phyloP scores from a whole-genome alignment of 2,329 filamentous ascomycete genomes.

The Pestalotiopsis sp. region DNA sequence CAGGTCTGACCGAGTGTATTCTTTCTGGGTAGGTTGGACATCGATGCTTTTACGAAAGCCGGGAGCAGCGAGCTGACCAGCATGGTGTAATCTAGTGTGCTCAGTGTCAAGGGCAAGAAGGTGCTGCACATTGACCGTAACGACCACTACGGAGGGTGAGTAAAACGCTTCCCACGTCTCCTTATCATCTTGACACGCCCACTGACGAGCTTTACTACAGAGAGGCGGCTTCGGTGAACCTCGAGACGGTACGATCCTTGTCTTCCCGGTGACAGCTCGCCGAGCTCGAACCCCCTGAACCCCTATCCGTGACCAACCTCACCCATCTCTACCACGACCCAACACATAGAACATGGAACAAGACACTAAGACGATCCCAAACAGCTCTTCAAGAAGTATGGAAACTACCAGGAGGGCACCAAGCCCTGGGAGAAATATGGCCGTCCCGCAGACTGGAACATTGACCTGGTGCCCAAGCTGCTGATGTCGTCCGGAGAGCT shows the following conservation, averaged over 20 bases:
- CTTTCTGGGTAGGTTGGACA: conserved; percentile 78
- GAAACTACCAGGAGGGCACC: conserved; percentile 75
- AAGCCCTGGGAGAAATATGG: conserved; percentile 99
- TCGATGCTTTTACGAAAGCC: conserved; percentile 3
- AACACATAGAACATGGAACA: background rate
- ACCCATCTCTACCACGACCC: conserved; percentile 14
- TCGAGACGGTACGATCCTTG: conserved; percentile 72
- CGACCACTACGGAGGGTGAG: conserved; percentile 96
- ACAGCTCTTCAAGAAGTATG: conserved; percentile 96
- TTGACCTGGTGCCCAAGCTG: conserved; percentile 97
- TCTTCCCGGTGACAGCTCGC: conserved; percentile 12
- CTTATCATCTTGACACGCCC: conserved; percentile 18
- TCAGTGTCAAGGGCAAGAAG: conserved; percentile 99
- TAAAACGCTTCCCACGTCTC: conserved; percentile 29
- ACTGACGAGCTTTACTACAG: conserved; percentile 44
- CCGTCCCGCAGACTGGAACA: conserved; percentile 97
- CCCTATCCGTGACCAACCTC: conserved; percentile 11
- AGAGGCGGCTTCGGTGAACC: conserved; percentile 94
- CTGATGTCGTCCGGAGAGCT: conserved; percentile 98
- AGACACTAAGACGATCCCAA: conserved; percentile 1
- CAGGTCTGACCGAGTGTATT: conserved; percentile 97
- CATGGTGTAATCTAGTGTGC: conserved; percentile 60
- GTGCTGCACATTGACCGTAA: conserved; percentile 99
- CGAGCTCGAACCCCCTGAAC: conserved; percentile 5
- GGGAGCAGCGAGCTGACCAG: background rate